Evolutionary conservation across 495 filamentous ascomycete species (phyloP), one percentile per base, ranked within the genome.

Genomic region (Aspergillus egyptiacus): DNA sequence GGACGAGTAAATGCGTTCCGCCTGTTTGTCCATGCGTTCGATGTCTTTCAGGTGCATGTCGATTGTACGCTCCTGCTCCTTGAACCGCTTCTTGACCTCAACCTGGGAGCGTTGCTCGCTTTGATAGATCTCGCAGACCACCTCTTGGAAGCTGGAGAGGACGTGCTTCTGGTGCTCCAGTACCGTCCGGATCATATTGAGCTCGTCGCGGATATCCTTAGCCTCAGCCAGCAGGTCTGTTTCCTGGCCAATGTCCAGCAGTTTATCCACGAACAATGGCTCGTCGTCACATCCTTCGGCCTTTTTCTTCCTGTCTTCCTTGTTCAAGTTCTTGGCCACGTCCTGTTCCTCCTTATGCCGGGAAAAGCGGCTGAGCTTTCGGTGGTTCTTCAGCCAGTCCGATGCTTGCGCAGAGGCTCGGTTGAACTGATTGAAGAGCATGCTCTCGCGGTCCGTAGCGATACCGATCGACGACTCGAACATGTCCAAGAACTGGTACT

Each of bases 401-500:
- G 79, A 79, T 6, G 82, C 82, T 48, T 78, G 74, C 1, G 67
- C 73, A 1, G 80, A 84, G 0, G 82, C 81, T 13, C 59, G 59
- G 50, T 84, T 84, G 65, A 85, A 87, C 18, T 73, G 71, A 27
- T 73, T 74, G 54, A 85, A 87, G 2, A 87, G 73, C 1, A 77
- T 54, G 11, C 79, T 83, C 58, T 86, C 83, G 32, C 67, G 60
- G 53, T 85, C 79, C 1, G 81, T 86, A 3, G 72, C 81, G 33
- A 75, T 71, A 33, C 83, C 83, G 46, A 86, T 85, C 0, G 74
- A 79, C 13, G 68, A 75, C 50, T 85, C 83, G 51, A 87, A 87
- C 80, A 87, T 85, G 50, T 87, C 83, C 18, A 87, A 49, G 47
- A 87, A 86, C 52, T 84, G 81, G 50, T 81, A 82, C 24, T 82